These are phyloP conservation scores for Crithidia brevicula DNA, from an alignment of 208 protist genomes.

Conservation along the genomic window DNA sequence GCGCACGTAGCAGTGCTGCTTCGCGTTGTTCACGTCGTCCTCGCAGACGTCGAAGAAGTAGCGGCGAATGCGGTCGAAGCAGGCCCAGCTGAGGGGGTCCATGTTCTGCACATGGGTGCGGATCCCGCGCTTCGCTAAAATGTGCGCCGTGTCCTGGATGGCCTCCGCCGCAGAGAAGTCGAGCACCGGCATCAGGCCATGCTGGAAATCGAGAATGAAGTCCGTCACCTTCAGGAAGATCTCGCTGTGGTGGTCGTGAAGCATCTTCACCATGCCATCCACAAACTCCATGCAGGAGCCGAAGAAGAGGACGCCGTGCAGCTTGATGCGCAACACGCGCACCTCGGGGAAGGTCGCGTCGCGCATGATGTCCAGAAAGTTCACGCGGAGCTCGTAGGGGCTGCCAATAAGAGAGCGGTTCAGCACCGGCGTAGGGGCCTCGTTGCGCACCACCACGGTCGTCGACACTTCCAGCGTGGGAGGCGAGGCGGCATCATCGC, in stretches of 20 bases:
- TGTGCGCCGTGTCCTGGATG: conserved; percentile 45
- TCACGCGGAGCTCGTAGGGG: conserved; percentile 36
- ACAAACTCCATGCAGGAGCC: conserved; percentile 63
- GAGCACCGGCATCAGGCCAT: conserved; percentile 54
- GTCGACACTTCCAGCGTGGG: conserved; percentile 19
- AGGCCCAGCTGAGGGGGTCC: conserved; percentile 48
- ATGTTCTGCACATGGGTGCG: conserved; percentile 65
- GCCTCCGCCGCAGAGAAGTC: conserved; percentile 61
- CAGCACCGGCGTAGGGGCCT: conserved; percentile 8
- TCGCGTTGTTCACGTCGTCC: conserved; percentile 56
- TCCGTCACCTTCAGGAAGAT: conserved; percentile 63
- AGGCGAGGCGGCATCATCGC: background rate
- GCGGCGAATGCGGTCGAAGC: conserved; percentile 50
- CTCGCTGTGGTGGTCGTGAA: conserved; percentile 51
- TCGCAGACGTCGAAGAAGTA: conserved; percentile 48
- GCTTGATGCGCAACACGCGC: conserved; percentile 49
- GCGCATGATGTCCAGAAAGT: conserved; percentile 46
- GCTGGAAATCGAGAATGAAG: conserved; percentile 62
- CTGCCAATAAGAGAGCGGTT: conserved; percentile 30
- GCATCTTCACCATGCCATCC: conserved; percentile 48
- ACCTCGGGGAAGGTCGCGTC: conserved; percentile 49
- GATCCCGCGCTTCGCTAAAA: conserved; percentile 46
- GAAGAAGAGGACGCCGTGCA: conserved; percentile 60
- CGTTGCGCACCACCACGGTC: conserved; percentile 14
- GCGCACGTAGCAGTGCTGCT: conserved; percentile 54